Percentiles rank a stretch among this genome's conserved stretches.
Evolutionary conservation across 202 grass and related monocot species (phyloP).

Genomic region (Sporobolus alterniflorus): DNA sequence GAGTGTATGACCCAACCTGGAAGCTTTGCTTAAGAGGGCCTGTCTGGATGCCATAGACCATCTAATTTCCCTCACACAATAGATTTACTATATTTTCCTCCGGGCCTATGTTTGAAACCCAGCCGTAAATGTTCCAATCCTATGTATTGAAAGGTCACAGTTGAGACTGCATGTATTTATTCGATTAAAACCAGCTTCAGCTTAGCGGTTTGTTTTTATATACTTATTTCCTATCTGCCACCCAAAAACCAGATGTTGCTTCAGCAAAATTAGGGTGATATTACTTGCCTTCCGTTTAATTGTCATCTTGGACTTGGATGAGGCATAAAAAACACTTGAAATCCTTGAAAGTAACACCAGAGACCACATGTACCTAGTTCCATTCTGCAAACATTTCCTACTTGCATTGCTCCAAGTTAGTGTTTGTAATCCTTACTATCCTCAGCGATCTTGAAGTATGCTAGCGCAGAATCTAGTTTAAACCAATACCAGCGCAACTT

Average conservation of each 20-base stretch:
- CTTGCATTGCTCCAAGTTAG: no score
- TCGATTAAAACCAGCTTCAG: slow-evolving; percentile 38
- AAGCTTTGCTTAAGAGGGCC: slow-evolving; percentile 67
- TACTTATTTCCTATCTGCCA: slow-evolving; percentile 34
- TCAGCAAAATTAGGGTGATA: slow-evolving; percentile 10
- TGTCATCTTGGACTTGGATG: slow-evolving; percentile 4
- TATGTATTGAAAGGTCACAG: slow-evolving; percentile 56
- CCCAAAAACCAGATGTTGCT: slow-evolving; percentile 32
- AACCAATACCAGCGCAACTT: not conserved
- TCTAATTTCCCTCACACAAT: slow-evolving; percentile 55
- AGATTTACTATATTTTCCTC: slow-evolving; percentile 55
- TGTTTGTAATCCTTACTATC: not conserved
- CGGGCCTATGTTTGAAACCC: slow-evolving; percentile 63
- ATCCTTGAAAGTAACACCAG: slow-evolving; percentile 12
- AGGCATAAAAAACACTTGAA: not conserved
- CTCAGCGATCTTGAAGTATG: slow-evolving; percentile 17
- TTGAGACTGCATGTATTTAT: slow-evolving; percentile 46
- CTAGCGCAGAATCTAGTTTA: not conserved
- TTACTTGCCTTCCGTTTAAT: slow-evolving; percentile 14
- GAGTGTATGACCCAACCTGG: slow-evolving; percentile 64
- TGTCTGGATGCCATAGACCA: slow-evolving; percentile 50
- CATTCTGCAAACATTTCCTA: slow-evolving; percentile 12
- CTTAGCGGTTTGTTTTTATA: slow-evolving; percentile 49
- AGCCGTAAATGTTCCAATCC: slow-evolving; percentile 47
- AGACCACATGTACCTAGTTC: not conserved